These are phyloP conservation scores for Lodderomyces orthopsilosis DNA, from an alignment of 1,139 yeast species.

Conservation along the genomic window DNA sequence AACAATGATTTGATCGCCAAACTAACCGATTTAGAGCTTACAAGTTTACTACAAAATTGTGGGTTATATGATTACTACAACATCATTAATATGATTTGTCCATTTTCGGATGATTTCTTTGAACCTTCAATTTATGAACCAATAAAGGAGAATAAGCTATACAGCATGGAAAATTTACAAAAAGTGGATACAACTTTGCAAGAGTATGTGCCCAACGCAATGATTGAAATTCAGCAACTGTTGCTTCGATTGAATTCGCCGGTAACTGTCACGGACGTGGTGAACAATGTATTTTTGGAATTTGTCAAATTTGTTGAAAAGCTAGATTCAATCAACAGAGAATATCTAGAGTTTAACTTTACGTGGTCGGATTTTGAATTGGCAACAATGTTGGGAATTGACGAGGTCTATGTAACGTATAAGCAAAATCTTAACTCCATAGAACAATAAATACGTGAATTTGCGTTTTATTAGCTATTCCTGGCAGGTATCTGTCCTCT, in stretches of 20 bases:
- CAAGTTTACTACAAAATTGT: constrained; percentile 45
- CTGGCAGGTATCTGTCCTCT: constrained; percentile 68
- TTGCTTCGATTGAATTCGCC: constrained; percentile 64
- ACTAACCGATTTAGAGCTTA: constrained; percentile 42
- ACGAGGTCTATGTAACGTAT: constrained; percentile 22
- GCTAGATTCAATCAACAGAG: constrained; percentile 37
- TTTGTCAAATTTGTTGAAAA: constrained; percentile 55
- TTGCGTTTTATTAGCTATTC: not conserved
- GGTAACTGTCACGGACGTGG: constrained; percentile 52
- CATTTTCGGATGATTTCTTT: constrained; percentile 49
- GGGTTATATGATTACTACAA: constrained; percentile 57
- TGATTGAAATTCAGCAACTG: constrained; percentile 59
- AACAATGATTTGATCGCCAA: constrained; percentile 33
- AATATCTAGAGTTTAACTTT: constrained; percentile 41
- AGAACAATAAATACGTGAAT: not conserved
- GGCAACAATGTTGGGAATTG: constrained; percentile 65
- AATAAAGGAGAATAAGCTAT: constrained; percentile 59
- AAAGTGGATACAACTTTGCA: constrained; percentile 44
- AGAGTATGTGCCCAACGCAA: constrained; percentile 55
- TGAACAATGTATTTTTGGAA: constrained; percentile 44
- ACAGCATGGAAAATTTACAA: constrained; percentile 41
- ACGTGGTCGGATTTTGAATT: constrained; percentile 59
- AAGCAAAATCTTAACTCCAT: not conserved
- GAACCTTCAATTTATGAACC: constrained; percentile 61
- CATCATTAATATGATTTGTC: constrained; percentile 68